Percentiles rank a stretch among this genome's conserved stretches.
Conservation (phyloP, 805 yeast genomes). For the Candida loeiensis region DNA sequence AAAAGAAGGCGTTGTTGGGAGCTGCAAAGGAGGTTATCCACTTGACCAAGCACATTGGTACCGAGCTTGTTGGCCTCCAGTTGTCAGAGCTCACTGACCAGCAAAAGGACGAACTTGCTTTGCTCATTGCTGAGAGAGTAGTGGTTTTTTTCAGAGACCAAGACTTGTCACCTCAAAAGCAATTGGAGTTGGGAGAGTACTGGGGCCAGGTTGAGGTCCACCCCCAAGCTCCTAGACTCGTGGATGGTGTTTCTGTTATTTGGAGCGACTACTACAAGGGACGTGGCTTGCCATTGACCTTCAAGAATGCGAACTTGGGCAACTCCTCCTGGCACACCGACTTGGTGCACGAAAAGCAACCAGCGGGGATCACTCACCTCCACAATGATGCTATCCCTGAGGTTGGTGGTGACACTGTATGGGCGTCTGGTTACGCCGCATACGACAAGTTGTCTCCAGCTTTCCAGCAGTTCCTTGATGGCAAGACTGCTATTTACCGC, state of each 20-base stretch:
- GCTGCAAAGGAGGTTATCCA: slow-evolving; percentile 29
- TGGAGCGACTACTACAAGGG: slow-evolving; percentile 31
- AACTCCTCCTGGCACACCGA: slow-evolving; percentile 36
- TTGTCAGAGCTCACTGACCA: slow-evolving; percentile 25
- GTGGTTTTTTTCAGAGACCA: slow-evolving; percentile 31
- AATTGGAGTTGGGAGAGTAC: slow-evolving; percentile 28
- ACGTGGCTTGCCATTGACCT: slow-evolving; percentile 25
- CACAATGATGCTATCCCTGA: slow-evolving; percentile 33
- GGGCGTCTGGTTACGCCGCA: slow-evolving; percentile 58
- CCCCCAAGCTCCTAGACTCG: slow-evolving; percentile 17
- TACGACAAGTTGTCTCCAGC: slow-evolving; percentile 54
- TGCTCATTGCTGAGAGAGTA: slow-evolving; percentile 28
- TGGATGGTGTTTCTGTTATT: slow-evolving; percentile 28
- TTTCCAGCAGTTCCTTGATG: slow-evolving; percentile 49
- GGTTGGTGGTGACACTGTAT: slow-evolving; percentile 56
- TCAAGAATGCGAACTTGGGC: slow-evolving; percentile 24
- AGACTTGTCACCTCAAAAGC: slow-evolving; percentile 29
- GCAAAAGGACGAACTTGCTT: slow-evolving; percentile 30
- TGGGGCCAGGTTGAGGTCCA: slow-evolving; percentile 29
- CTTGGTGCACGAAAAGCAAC: slow-evolving; percentile 34
- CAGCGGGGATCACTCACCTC: slow-evolving; percentile 38
- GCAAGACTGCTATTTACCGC: slow-evolving; percentile 44
- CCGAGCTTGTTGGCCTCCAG: slow-evolving; percentile 30
- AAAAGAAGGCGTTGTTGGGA: slow-evolving; percentile 28
- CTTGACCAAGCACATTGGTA: slow-evolving; percentile 30